Evolutionary conservation across 192 early-diverging fungal species (phyloP), one percentile per base, ranked within the genome.

Genomic region (Podila horticola): DNA sequence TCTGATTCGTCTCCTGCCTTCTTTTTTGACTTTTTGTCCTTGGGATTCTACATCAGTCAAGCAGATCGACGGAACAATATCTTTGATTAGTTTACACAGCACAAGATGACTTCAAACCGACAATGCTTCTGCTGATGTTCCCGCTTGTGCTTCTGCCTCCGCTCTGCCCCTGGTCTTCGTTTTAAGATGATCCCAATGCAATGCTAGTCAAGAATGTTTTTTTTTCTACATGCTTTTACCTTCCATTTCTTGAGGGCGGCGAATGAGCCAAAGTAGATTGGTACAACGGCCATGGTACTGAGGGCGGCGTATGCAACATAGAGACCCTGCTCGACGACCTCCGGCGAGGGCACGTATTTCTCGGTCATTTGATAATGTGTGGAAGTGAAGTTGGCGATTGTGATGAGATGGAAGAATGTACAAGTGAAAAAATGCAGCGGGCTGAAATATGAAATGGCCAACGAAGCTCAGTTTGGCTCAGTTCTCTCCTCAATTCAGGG

Each of bases 251-350:
- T 86, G 69, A 95, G 79, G n/a, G 92, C 87, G 36, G 87, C 90
- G 63, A 88, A 88, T 13, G 96, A 94, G 22, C 97, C 97, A 79
- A 87, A 86, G 85, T 95, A 94, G 69, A 98, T 97, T 20, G 96
- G 96, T 31, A 89, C 79, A 15, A 95, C 84, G 10, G 97, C 97
- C 94, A 98, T 96, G 13, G 91, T 77, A 49, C 91, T 84, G 52
- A 98, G 83, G 22, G 94, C 95, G 45, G 86, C 89, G 73, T 98
- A 98, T n/a, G 97, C 96, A 49, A 92, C 66, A 22, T 91, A 85
- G 5, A 94, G 75, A 28, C 90, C 91, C 19, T 65, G 50, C 55
- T 85, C 84, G 51, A 64, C 62, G 29, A 30, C 71, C 57, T 81
- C 71, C 48, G 77, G 77, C 60, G 77, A 52, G 4, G 77, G 77